Conservation (phyloP, 2,329 filamentous ascomycete species). For the Stromatinia cepivora region DNA sequence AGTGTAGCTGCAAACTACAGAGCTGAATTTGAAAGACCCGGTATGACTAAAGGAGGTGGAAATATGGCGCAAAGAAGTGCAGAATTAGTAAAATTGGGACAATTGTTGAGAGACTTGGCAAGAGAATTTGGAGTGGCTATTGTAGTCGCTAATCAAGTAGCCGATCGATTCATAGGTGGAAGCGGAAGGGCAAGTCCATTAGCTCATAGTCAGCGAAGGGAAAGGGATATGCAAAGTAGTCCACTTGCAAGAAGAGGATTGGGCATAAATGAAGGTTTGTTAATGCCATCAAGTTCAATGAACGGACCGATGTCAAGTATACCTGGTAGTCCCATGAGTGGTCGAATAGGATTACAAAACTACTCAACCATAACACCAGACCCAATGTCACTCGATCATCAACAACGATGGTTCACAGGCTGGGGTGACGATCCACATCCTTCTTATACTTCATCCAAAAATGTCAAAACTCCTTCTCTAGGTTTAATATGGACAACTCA, state of each 20-base stretch:
- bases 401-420: constrained; percentile 92
- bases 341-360: not conserved
- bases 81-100: constrained; percentile 76
- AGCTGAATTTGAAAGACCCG: constrained; percentile 73
- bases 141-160: constrained; percentile 93
- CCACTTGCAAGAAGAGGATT: constrained; percentile 24
- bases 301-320: constrained; percentile 32
- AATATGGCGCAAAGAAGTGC: constrained; percentile 74
- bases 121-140: constrained; percentile 73
- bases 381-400: constrained; percentile 76
- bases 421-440: constrained; percentile 72
- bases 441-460: constrained; percentile 39
- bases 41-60: constrained; percentile 42
- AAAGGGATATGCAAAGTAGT: constrained; percentile 31
- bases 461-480: constrained; percentile 79
- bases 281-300: constrained; percentile 35
- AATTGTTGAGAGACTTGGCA: constrained; percentile 74
- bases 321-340: not conserved
- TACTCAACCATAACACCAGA: constrained; percentile 44
- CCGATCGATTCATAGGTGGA: constrained; percentile 68
- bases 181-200: constrained; percentile 25
- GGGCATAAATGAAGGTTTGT: not conserved
- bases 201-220: not conserved
- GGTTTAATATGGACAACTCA: constrained; percentile 92
- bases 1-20: constrained; percentile 95